Evolutionary conservation across 164 flowering plant species (phyloP).

Genomic region (Nymphaea thermarum): DNA sequence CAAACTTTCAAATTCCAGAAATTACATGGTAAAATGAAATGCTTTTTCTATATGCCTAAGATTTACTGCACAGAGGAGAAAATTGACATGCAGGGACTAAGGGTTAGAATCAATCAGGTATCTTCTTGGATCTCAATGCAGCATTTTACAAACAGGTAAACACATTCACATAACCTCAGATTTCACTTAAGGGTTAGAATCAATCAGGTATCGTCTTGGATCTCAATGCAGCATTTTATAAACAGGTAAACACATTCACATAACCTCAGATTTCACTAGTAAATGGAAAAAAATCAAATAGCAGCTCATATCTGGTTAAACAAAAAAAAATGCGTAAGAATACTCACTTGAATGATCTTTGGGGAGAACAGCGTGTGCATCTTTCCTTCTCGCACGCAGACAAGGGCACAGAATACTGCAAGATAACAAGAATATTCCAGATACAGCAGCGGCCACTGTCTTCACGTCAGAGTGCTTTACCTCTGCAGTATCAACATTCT

Average conservation of each 20-base stretch:
- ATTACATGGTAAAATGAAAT: neutral
- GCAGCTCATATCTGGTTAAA: neutral
- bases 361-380: slow-evolving; percentile 26
- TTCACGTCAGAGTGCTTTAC: slow-evolving; percentile 14
- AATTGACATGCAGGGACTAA: neutral
- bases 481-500: slow-evolving; percentile 6
- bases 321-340: neutral
- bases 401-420: slow-evolving; percentile 59
- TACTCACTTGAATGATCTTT: slow-evolving; percentile 66
- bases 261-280: neutral
- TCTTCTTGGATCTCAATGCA: neutral
- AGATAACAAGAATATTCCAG: slow-evolving; percentile 42
- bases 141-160: neutral
- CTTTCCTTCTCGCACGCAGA: slow-evolving; percentile 39
- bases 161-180: neutral
- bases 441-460: slow-evolving; percentile 30
- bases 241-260: neutral
- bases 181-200: too few relatives aligned
- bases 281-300: too few relatives aligned
- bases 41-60: neutral
- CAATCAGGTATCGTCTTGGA: neutral
- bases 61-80: neutral
- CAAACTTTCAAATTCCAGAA: neutral
- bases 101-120: neutral
- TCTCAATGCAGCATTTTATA: neutral